Conservation (phyloP, 2,329 filamentous ascomycete species). For the Xylariaceae sp. region DNA sequence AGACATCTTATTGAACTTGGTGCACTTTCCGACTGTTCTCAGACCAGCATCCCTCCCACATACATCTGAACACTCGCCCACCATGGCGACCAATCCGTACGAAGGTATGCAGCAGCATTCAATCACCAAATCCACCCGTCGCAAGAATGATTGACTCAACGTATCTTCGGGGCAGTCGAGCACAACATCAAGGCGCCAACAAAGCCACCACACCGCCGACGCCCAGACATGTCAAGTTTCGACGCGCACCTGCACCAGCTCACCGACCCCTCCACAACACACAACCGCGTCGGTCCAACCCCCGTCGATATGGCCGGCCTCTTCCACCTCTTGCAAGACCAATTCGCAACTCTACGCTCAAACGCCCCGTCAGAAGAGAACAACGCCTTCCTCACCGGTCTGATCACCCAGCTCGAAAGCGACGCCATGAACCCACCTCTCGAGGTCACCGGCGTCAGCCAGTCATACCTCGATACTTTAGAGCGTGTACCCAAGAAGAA, state of each 20-base stretch:
- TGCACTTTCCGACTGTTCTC: no score
- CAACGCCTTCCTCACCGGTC: slow-evolving; percentile 47
- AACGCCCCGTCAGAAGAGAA: slow-evolving; percentile 50
- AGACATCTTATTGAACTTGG: not conserved
- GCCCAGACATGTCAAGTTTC: slow-evolving; percentile 65
- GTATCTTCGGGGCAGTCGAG: slow-evolving; percentile 48
- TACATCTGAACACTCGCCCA: slow-evolving; percentile 10
- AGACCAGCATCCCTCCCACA: no score
- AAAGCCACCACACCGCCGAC: slow-evolving; percentile 41
- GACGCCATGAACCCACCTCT: slow-evolving; percentile 53
- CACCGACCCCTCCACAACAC: slow-evolving; percentile 34
- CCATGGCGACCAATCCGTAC: slow-evolving; percentile 34
- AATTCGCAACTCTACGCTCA: slow-evolving; percentile 50
- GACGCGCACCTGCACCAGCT: slow-evolving; percentile 56
- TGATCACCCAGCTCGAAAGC: slow-evolving; percentile 47
- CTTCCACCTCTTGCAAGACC: slow-evolving; percentile 59
- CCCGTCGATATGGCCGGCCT: slow-evolving; percentile 57
- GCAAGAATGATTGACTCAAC: not conserved
- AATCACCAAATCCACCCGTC: not conserved
- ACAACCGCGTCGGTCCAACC: slow-evolving; percentile 59
- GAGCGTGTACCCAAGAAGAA: slow-evolving; percentile 55
- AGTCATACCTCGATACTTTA: slow-evolving; percentile 58
- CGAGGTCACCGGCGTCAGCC: slow-evolving; percentile 52
- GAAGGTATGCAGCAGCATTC: slow-evolving; percentile 26
- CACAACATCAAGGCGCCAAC: slow-evolving; percentile 56